Evolutionary conservation across 495 filamentous ascomycete species (phyloP), one percentile per base, ranked within the genome.

Genomic region (Glarea lozoyensis): DNA sequence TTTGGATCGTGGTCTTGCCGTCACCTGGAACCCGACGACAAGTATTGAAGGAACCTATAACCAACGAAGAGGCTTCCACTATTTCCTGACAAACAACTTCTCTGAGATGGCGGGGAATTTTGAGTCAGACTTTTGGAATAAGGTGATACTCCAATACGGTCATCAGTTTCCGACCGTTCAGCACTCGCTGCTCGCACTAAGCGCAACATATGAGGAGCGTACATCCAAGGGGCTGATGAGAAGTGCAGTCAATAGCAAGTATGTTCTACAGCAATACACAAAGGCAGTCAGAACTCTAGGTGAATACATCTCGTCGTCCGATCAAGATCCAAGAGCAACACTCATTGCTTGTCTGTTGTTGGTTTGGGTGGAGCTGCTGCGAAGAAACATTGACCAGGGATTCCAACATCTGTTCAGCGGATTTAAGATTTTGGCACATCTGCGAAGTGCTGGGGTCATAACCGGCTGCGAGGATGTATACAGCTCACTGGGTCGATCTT

Each of bases 291-390:
- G 16, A 2, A 5, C 4, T 5, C 13, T 44, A 11, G 32, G n/a
- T 10, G 17, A 31, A 11, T 33, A 39, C 10, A 1, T 43, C 2
- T 31, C 40, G 0, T 2, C n/a, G 11, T 16, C 25, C 1, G 38
- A 50, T 20, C 23, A 18, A 15, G 27, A 35, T 15, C 31, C n/a
- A 3, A 21, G 22, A 9, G 48, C 69, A 17, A 60, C 65, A 19
- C 61, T 82, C 11, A 61, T 72, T 17, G 60, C 70, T 3, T 82
- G 78, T 47, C 49, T 75, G 7, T 37, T 79, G 0, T 79, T 80
- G 49, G 60, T 66, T 35, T 69, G 65, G 39, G 62, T 75, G 24
- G 77, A 81, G 46, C 65, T 67, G 25, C 49, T 79, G 2, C 64
- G 63, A 18, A 70, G 73, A 6, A 52, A 65, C 18, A 65, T 65